phyloP scores from a whole-genome alignment of 768 basidiomycete genomes.

The Neoboletus brunneissimus region DNA sequence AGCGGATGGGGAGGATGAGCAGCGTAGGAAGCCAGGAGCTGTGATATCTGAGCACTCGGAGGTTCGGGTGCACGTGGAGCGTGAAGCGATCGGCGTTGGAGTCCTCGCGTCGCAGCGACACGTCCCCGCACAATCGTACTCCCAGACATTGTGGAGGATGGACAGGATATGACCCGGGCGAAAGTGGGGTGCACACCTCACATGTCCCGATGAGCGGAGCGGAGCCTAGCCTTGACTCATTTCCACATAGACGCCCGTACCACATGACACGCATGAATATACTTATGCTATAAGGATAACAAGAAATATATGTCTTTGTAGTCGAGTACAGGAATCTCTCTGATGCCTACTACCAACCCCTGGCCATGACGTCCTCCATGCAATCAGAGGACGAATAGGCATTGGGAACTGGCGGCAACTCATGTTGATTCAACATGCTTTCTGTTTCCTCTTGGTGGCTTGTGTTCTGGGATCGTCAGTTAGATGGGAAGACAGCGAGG shows the following conservation, averaged over 20 bases:
- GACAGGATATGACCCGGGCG: not conserved
- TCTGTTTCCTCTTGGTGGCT: slow-evolving; percentile 23
- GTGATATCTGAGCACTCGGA: slow-evolving; percentile 49
- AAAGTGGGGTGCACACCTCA: not conserved
- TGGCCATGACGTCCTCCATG: not conserved
- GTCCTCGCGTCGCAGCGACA: not conserved
- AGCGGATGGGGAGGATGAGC: slow-evolving; percentile 64
- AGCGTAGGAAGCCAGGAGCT: slow-evolving; percentile 61
- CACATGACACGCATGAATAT: slow-evolving; percentile 1
- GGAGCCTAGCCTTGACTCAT: not conserved
- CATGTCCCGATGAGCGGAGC: not conserved
- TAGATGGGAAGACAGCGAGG: not conserved
- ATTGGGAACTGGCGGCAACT: not conserved
- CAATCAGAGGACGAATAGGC: not conserved
- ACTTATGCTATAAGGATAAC: slow-evolving; percentile 18
- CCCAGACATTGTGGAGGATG: slow-evolving; percentile 6
- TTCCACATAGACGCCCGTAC: not conserved
- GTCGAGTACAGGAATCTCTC: slow-evolving; percentile 18
- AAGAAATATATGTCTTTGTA: slow-evolving; percentile 26
- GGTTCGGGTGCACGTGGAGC: slow-evolving; percentile 46
- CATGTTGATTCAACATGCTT: slow-evolving; percentile 20
- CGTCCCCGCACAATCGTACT: slow-evolving; percentile 2
- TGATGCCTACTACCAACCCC: slow-evolving; percentile 6
- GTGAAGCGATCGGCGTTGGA: slow-evolving; percentile 21
- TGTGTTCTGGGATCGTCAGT: slow-evolving; percentile 20